Percentiles rank a stretch among this genome's conserved stretches.
Conservation (phyloP, 2,329 filamentous ascomycete species). For the Arachnomyces sp. region DNA sequence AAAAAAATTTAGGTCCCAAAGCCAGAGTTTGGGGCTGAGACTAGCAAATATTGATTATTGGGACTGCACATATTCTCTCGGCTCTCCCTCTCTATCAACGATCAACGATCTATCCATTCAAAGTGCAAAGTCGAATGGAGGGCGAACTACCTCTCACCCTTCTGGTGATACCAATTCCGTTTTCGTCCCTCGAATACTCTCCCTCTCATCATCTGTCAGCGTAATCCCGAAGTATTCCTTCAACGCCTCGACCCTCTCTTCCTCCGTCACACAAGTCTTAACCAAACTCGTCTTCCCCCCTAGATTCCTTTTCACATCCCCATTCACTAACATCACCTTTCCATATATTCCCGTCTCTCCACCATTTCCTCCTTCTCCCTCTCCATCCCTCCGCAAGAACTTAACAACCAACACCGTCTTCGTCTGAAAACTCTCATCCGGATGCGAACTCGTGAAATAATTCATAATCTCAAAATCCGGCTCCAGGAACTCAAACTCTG, state of each 20-base stretch:
- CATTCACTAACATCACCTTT: slow-evolving; percentile 23
- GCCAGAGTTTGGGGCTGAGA: too few species aligned
- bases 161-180: neutral
- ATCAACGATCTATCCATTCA: too few species aligned
- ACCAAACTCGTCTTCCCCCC: slow-evolving; percentile 35
- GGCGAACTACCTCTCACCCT: neutral
- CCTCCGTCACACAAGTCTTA: slow-evolving; percentile 34
- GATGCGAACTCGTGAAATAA: slow-evolving; percentile 23
- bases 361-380: slow-evolving; percentile 18
- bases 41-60: too few species aligned
- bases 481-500: slow-evolving; percentile 32
- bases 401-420: slow-evolving; percentile 29
- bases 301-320: slow-evolving; percentile 34
- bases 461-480: slow-evolving; percentile 36
- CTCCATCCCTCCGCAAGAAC: slow-evolving; percentile 22
- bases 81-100: too few species aligned
- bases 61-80: too few species aligned
- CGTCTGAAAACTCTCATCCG: slow-evolving; percentile 23
- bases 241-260: slow-evolving; percentile 37
- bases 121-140: too few species aligned
- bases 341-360: slow-evolving; percentile 12
- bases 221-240: slow-evolving; percentile 39
- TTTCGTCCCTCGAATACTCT: too few species aligned
- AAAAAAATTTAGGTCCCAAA: too few species aligned
- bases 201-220: slow-evolving; percentile 16